Percentiles rank a stretch among this genome's conserved stretches.
phyloP scores from a whole-genome alignment of 331 rosid genomes.

The Acacia concinna region DNA sequence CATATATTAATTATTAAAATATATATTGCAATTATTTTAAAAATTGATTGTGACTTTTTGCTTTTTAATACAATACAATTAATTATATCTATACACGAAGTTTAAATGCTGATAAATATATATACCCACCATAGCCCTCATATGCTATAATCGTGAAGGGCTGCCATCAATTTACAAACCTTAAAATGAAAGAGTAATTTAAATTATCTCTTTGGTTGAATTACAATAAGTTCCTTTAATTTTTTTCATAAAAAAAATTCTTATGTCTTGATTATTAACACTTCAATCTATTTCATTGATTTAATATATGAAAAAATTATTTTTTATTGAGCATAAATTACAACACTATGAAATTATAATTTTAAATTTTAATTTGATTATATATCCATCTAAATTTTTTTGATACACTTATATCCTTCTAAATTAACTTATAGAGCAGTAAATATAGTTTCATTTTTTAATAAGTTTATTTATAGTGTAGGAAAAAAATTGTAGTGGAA shows the following conservation, averaged over 20 bases:
- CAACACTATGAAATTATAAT: background rate
- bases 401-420: background rate
- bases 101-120: background rate
- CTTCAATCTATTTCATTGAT: no score
- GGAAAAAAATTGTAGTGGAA: background rate
- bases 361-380: background rate
- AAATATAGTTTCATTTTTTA: background rate
- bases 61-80: background rate
- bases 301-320: no score
- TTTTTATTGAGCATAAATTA: no score
- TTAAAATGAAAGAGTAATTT: background rate
- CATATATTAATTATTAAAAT: background rate
- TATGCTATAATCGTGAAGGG: background rate
- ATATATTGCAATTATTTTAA: background rate
- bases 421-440: background rate
- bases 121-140: background rate
- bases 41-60: background rate
- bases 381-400: background rate
- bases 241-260: background rate
- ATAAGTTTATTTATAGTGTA: background rate
- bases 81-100: background rate
- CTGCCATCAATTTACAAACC: background rate
- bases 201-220: background rate
- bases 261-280: background rate
- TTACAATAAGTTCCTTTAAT: background rate